phyloP scores from a whole-genome alignment of 768 basidiomycete species.

The Boletus bicolor region DNA sequence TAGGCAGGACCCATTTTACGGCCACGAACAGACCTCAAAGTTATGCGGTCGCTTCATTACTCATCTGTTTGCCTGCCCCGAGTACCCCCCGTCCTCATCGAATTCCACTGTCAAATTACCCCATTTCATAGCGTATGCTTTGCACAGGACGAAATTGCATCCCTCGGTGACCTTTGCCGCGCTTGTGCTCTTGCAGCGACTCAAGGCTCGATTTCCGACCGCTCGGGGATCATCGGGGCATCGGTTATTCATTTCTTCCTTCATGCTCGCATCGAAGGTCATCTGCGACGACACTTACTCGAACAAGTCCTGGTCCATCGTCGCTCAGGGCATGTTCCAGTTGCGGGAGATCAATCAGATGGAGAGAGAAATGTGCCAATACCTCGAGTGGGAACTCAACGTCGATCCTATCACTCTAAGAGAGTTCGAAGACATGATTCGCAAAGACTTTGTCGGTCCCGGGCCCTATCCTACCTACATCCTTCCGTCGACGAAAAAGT shows the following conservation, averaged over 20 bases:
- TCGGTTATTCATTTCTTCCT: conserved; percentile 65
- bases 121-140: conserved; percentile 63
- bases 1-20: conserved; percentile 37
- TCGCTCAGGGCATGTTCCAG: conserved; percentile 83
- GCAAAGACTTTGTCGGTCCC: conserved; percentile 53
- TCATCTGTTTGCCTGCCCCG: conserved; percentile 83
- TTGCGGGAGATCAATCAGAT: conserved; percentile 78
- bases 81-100: conserved; percentile 55
- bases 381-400: conserved; percentile 89
- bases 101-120: conserved; percentile 39
- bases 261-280: conserved; percentile 76
- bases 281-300: conserved; percentile 93
- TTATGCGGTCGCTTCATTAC: conserved; percentile 79
- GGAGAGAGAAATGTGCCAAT: conserved; percentile 79
- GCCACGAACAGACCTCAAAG: conserved; percentile 70
- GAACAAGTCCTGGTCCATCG: conserved; percentile 90
- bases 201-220: conserved; percentile 71
- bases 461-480: conserved; percentile 64
- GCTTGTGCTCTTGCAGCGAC: conserved; percentile 52
- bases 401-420: conserved; percentile 60
- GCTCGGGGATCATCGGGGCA: conserved; percentile 76
- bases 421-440: conserved; percentile 60
- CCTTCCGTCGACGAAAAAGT: conserved; percentile 58
- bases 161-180: conserved; percentile 43
- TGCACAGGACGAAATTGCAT: conserved; percentile 65